Base-by-base conservation (phyloP, 2,329 filamentous ascomycete species). In the Myriosclerotinia scirpicola region DNA sequence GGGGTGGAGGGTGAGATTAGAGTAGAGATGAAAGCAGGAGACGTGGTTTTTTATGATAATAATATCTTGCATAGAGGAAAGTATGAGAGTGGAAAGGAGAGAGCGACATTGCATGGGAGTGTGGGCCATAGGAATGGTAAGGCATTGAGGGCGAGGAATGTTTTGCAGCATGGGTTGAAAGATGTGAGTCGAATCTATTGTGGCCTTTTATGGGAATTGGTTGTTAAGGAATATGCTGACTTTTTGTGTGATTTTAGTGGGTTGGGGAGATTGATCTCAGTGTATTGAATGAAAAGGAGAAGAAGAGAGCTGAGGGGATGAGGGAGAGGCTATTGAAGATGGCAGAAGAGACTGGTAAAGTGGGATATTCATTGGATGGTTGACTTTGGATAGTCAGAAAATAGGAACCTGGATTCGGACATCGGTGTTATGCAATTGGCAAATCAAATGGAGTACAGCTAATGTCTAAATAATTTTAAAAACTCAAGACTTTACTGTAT, bases 11-110 rank as follows among this genome's bases (percentile, higher is more conserved):
- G 80, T 0, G 88, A 93, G 80, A 74, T 88, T 17, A 78, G 85
- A 4, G 91, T 96, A 20, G 75, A 81, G 75, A 80, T 96, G 69
- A 80, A 84, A 69, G 83, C 91, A 0, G 92, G 92, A 0, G 92
- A 96, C 78, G 86, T 90, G 20, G 90, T 90, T 53, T 96, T 96
- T 74, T 96, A 96, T 76, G 88, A 96, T 77, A 96, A 93, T 75
- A 96, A 96, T 77, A 96, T 96, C 70, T 77, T 96, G 69, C 90
- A 92, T 74, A 81, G 90, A 5, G 90, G 90, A 1, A 85, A 85
- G 38, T 93, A 92, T 76, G 80, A 83, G 70, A 78, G 79, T 15
- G 73, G 50, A 1, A 83, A 80, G 71, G 87, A 91, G 78, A 80
- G 90, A 34, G 84, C 89, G 81, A 92, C 89, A 68, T 78, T 92